Base-by-base conservation (phyloP, 352 stramenopile species). In the Paralagenidium karlingii region DNA sequence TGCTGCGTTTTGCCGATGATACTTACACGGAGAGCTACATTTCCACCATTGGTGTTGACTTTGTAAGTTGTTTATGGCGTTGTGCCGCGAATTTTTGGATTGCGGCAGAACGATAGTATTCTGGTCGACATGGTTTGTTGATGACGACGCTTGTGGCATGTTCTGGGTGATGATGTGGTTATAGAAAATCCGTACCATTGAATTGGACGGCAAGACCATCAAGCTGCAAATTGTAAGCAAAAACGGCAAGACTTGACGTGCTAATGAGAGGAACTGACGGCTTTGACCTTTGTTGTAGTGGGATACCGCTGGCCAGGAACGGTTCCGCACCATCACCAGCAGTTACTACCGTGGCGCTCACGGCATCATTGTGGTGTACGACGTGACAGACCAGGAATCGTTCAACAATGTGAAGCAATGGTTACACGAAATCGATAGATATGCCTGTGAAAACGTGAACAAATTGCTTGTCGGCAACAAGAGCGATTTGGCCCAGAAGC, bases 391-490 rank as follows among this genome's bases (percentile, higher is more conserved):
- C 56, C 75, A 89, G 64, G 94, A 98, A 64, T 98, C 92, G 13
- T 99, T 99, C 60, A 95, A 98, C 63, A 97, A 99, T 66, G 94
- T 99, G 20, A 98, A 98, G 60, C 84, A 98, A 53, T 99, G 96
- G 95, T 60, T 99, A 19, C 93, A 98, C 54, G 95, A 99, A 76
- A 97, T 99, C 58, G 94, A 99, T 49, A 64, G 82, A 52, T 99
- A 99, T 74, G 94, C 94, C 11, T 97, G 82, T 43, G 93, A 99
- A 67, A 96, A 97, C 64, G 94, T 96, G 12, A 97, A 97, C 62
- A 99, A 98, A 68, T 78, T 99, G 8, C 79, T 99, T 1, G 94
- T 99, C 6, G 96, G 96, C 39, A 99, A 99, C 75, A 99, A 99
- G 79, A 96, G 85, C 51, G 96, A 99, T 73, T 83, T 99, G 24